These are phyloP conservation scores for Oryza punctata DNA, from an alignment of 176 grass and related monocot species.

Conservation along the genomic window DNA sequence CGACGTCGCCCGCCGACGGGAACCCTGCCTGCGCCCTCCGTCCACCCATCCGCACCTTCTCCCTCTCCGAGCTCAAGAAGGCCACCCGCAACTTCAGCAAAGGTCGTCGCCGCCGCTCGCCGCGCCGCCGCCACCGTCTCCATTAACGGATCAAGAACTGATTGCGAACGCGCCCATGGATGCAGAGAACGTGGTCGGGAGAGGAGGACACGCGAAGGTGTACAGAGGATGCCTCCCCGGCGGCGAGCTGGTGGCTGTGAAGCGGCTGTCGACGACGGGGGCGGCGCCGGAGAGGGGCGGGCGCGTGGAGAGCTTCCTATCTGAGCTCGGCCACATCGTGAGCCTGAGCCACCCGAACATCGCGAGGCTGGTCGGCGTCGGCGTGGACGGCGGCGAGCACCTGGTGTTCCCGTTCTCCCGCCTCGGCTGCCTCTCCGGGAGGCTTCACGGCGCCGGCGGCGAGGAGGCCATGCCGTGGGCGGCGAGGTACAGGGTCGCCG, in stretches of 20 bases:
- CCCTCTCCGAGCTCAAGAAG: slow-evolving; percentile 52
- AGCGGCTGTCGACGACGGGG: slow-evolving; percentile 42
- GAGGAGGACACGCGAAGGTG: slow-evolving; percentile 71
- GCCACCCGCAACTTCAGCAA: slow-evolving; percentile 69
- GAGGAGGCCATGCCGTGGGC: slow-evolving; percentile 54
- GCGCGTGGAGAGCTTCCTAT: slow-evolving; percentile 58
- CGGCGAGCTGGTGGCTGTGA: slow-evolving; percentile 71
- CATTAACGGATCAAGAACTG: background rate
- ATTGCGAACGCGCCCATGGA: background rate
- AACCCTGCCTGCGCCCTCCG: slow-evolving; percentile 28
- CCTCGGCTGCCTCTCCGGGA: slow-evolving; percentile 67
- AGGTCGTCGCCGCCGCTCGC: slow-evolving; percentile 2
- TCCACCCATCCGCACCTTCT: slow-evolving; percentile 53
- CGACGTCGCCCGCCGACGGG: background rate
- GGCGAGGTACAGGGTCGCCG: slow-evolving; percentile 54
- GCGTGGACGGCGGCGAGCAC: slow-evolving; percentile 77
- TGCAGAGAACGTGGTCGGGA: slow-evolving; percentile 65
- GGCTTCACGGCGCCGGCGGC: slow-evolving; percentile 46
- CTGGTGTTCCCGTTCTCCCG: slow-evolving; percentile 70
- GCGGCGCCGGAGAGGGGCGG: slow-evolving; percentile 25
- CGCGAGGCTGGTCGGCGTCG: slow-evolving; percentile 60
- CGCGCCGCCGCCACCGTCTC: too few relatives aligned
- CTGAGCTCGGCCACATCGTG: slow-evolving; percentile 66
- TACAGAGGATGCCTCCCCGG: slow-evolving; percentile 60
- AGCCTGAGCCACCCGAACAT: slow-evolving; percentile 81